A percentile compares a stretch with the other conserved stretches of the same genome.
phyloP scores from a whole-genome alignment of 2,329 filamentous ascomycete species.

The Sclerotinia nivalis region DNA sequence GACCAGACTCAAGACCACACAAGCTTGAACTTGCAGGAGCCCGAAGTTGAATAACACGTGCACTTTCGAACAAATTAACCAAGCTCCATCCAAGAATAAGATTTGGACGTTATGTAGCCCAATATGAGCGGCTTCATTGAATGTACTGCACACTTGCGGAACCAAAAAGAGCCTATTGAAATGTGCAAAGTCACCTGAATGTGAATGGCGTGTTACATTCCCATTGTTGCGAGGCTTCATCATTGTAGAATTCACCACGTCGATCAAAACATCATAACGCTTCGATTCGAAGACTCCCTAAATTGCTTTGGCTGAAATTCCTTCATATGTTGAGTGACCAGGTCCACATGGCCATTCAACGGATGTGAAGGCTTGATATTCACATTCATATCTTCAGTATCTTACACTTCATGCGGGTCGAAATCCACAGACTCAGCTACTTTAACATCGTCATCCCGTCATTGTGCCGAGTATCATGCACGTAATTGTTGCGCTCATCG shows the following conservation, averaged over 20 bases:
- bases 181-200: neutral
- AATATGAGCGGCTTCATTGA: neutral
- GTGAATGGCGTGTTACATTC: neutral
- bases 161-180: neutral
- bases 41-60: neutral
- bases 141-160: neutral
- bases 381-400: constrained; percentile 15
- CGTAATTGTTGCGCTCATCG: neutral
- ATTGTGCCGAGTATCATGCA: neutral
- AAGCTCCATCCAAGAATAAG: neutral
- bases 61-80: neutral
- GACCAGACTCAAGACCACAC: neutral
- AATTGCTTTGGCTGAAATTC: neutral
- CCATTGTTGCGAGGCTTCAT: neutral
- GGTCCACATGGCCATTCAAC: neutral
- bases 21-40: neutral
- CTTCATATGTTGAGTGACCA: neutral
- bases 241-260: neutral
- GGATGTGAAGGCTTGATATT: neutral
- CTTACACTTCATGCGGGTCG: constrained; percentile 6
- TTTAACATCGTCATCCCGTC: neutral
- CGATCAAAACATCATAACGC: neutral
- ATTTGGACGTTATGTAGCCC: neutral
- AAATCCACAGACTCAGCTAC: neutral
- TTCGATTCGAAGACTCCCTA: neutral